Percentiles rank a stretch among this genome's conserved stretches.
Conservation (phyloP, 1,284 basidiomycete species). For the Singerocomus inundabilis region DNA sequence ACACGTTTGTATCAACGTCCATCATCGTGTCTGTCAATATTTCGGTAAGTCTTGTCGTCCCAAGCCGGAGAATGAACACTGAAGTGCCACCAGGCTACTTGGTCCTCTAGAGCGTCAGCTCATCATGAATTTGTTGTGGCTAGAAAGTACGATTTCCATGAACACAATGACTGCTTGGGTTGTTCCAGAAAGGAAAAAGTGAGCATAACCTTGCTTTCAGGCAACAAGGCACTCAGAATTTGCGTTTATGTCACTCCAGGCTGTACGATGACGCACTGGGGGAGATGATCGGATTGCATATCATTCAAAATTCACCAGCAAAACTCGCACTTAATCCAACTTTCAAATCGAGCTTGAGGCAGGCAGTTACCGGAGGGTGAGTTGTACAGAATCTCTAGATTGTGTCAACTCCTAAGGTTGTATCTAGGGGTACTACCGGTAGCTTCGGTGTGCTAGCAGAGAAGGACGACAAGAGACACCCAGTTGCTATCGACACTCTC, state of each 20-base stretch:
- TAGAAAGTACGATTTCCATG: constrained; percentile 72
- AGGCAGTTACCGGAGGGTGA: constrained; percentile 92
- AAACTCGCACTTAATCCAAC: constrained; percentile 71
- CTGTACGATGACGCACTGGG: constrained; percentile 68
- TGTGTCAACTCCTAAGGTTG: constrained; percentile 9
- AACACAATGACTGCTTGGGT: constrained; percentile 85
- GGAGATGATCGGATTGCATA: constrained; percentile 72
- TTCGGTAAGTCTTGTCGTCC: constrained; percentile 51
- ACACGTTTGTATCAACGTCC: constrained; percentile 86
- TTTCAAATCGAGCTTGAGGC: constrained; percentile 79
- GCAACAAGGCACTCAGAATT: constrained; percentile 11
- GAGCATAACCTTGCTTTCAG: constrained; percentile 25
- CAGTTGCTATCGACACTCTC: constrained; percentile 61
- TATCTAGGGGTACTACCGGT: constrained; percentile 74
- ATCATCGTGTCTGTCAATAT: constrained; percentile 91
- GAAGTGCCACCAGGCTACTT: constrained; percentile 59
- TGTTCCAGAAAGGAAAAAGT: constrained; percentile 73
- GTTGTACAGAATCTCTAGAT: constrained; percentile 24
- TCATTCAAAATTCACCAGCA: constrained; percentile 60
- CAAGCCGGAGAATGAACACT: constrained; percentile 13
- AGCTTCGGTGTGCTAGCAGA: constrained; percentile 89
- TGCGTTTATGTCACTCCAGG: constrained; percentile 40
- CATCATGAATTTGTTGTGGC: constrained; percentile 90
- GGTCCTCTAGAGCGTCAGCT: constrained; percentile 87
- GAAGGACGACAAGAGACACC: constrained; percentile 54